Evolutionary conservation across 1,284 basidiomycete species (phyloP).

Genomic region (Austropuccinia psidii): DNA sequence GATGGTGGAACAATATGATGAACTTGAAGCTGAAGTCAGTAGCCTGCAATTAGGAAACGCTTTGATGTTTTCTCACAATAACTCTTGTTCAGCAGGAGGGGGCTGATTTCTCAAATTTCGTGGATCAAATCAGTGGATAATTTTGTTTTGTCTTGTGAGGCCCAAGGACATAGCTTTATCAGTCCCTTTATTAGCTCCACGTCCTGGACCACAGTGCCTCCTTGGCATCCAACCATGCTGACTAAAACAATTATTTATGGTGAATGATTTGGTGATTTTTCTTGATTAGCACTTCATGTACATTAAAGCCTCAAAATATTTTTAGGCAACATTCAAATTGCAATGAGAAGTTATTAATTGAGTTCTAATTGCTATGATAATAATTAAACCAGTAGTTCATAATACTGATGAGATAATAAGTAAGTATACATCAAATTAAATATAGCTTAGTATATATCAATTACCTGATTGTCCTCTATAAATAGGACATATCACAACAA

Average conservation of each 20-base stretch:
- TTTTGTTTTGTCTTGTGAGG: conserved; percentile 2
- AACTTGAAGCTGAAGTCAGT: conserved; percentile 16
- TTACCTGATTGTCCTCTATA: too few relatives aligned
- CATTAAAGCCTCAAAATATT: too few relatives aligned
- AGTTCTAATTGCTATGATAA: too few relatives aligned
- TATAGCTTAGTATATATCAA: too few relatives aligned
- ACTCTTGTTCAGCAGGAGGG: neutral
- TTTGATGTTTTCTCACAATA: neutral
- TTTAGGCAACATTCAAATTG: too few relatives aligned
- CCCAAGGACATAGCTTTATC: neutral
- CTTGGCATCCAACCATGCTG: conserved; percentile 12
- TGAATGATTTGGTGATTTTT: neutral
- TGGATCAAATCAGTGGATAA: conserved; percentile 7
- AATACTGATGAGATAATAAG: too few relatives aligned
- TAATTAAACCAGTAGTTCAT: too few relatives aligned
- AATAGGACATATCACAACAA: too few relatives aligned
- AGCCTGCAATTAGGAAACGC: too few relatives aligned
- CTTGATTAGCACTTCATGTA: too few relatives aligned
- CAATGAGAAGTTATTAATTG: too few relatives aligned
- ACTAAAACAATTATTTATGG: conserved; percentile 12
- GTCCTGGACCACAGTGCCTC: neutral
- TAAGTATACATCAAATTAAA: neutral
- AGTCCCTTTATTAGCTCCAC: neutral
- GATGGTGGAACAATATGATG: conserved; percentile 15
- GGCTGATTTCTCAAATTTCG: conserved; percentile 23